phyloP scores from a whole-genome alignment of 2,329 filamentous ascomycete genomes.

The Calonectria crousiana region DNA sequence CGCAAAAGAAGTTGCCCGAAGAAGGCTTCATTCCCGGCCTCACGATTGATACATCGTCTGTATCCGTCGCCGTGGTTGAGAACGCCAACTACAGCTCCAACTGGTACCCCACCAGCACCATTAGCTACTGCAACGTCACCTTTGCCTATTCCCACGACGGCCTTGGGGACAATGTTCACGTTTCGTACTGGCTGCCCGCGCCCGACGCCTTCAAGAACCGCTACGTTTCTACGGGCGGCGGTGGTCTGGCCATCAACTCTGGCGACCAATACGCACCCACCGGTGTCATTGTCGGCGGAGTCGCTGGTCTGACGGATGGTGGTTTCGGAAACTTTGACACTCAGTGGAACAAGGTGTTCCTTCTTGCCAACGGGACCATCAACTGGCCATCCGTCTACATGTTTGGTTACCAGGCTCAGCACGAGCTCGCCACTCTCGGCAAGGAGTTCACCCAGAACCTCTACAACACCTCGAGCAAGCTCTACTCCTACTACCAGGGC shows the following conservation, averaged over 20 bases:
- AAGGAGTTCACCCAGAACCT: constrained; percentile 57
- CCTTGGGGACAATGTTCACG: constrained; percentile 10
- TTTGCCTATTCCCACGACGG: constrained; percentile 21
- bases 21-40: constrained; percentile 5
- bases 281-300: constrained; percentile 60
- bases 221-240: constrained; percentile 42
- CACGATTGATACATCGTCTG: constrained; percentile 9
- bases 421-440: constrained; percentile 54
- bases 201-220: constrained; percentile 14
- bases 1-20: background rate
- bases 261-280: constrained; percentile 49
- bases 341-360: constrained; percentile 51
- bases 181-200: constrained; percentile 19
- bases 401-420: constrained; percentile 53
- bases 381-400: constrained; percentile 51
- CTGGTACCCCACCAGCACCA: constrained; percentile 16
- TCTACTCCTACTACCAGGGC: constrained; percentile 65
- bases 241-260: constrained; percentile 56
- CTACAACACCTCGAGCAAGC: constrained; percentile 49
- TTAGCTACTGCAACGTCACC: constrained; percentile 23
- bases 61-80: background rate
- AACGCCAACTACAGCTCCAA: constrained; percentile 12
- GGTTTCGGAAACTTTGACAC: constrained; percentile 62
- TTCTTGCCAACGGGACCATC: constrained; percentile 54
- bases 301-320: constrained; percentile 61